Evolutionary conservation across 192 early-diverging fungal genomes (phyloP).

Genomic region (Coemansia reversa): DNA sequence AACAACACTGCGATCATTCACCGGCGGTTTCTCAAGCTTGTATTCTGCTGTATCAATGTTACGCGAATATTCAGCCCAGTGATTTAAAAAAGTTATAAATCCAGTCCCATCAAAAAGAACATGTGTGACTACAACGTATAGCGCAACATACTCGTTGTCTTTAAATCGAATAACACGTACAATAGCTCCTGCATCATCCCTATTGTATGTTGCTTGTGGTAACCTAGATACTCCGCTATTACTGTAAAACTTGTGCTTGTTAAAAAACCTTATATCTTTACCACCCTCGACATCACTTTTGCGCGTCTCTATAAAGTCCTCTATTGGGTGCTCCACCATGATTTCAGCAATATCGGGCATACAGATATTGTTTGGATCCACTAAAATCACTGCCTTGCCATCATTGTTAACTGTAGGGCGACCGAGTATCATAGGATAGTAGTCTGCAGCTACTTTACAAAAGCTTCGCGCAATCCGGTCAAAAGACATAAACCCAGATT

Average conservation of each 20-base stretch:
- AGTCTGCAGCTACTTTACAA: slow-evolving; percentile 30
- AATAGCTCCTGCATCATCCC: slow-evolving; percentile 24
- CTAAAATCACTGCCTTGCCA: slow-evolving; percentile 26
- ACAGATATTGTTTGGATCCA: slow-evolving; percentile 35
- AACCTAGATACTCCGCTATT: slow-evolving; percentile 20
- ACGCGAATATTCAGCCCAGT: slow-evolving; percentile 45
- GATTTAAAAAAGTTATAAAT: slow-evolving; percentile 19
- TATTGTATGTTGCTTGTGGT: slow-evolving; percentile 34
- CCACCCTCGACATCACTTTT: not conserved
- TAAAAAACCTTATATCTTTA: slow-evolving; percentile 33
- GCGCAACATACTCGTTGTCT: slow-evolving; percentile 29
- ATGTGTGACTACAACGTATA: slow-evolving; percentile 37
- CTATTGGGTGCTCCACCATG: slow-evolving; percentile 21
- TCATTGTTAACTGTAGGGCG: slow-evolving; percentile 22
- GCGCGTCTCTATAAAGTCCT: slow-evolving; percentile 26
- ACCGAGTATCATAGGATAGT: slow-evolving; percentile 44
- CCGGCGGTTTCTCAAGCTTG: slow-evolving; percentile 18
- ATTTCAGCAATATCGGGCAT: slow-evolving; percentile 42
- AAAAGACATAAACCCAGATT: slow-evolving; percentile 29
- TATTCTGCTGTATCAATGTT: slow-evolving; percentile 14
- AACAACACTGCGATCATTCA: slow-evolving; percentile 26
- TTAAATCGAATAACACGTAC: slow-evolving; percentile 37
- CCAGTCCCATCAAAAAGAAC: slow-evolving; percentile 40
- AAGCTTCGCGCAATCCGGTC: slow-evolving; percentile 31
- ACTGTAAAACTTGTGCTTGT: slow-evolving; percentile 33